Percentiles rank a stretch among this genome's conserved stretches.
phyloP scores from a whole-genome alignment of 106 monocot species.

The Xerophyta viscosa region DNA sequence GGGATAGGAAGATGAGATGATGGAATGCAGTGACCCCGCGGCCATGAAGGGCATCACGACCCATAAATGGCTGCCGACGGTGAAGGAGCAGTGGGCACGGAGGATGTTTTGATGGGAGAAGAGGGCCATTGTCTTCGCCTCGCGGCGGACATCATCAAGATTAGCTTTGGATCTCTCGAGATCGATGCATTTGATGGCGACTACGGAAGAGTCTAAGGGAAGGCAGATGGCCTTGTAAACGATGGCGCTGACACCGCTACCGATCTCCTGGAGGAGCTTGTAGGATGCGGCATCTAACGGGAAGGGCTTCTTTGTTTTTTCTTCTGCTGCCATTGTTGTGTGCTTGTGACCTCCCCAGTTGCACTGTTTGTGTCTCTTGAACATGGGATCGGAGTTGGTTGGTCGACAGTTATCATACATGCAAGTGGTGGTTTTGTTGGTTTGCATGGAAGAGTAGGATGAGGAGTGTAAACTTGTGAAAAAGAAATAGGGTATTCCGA shows the following conservation, averaged over 20 bases:
- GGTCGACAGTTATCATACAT: too few relatives aligned
- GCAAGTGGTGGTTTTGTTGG: too few relatives aligned
- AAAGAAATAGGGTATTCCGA: too few relatives aligned
- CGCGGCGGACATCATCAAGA: conserved; percentile 58
- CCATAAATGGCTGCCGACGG: conserved; percentile 52
- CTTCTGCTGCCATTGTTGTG: not conserved
- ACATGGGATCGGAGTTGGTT: too few relatives aligned
- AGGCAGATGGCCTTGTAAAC: conserved; percentile 69
- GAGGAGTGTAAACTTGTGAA: too few relatives aligned
- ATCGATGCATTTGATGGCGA: conserved; percentile 72
- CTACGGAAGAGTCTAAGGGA: conserved; percentile 25
- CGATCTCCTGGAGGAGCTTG: conserved; percentile 45
- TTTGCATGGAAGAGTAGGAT: too few relatives aligned
- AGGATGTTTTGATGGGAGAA: conserved; percentile 70
- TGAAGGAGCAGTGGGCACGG: conserved; percentile 75
- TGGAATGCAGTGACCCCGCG: conserved; percentile 68
- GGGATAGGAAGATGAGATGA: conserved; percentile 45
- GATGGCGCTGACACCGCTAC: conserved; percentile 67
- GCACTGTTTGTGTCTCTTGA: not conserved
- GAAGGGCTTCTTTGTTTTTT: conserved; percentile 7
- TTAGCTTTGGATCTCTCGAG: conserved; percentile 56
- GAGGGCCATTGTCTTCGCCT: conserved; percentile 64
- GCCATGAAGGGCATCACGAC: conserved; percentile 89
- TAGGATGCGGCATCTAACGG: conserved; percentile 41
- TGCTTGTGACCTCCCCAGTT: not conserved